Evolutionary conservation across 345 rosid genomes (phyloP).

Genomic region (Sonneratia alba): DNA sequence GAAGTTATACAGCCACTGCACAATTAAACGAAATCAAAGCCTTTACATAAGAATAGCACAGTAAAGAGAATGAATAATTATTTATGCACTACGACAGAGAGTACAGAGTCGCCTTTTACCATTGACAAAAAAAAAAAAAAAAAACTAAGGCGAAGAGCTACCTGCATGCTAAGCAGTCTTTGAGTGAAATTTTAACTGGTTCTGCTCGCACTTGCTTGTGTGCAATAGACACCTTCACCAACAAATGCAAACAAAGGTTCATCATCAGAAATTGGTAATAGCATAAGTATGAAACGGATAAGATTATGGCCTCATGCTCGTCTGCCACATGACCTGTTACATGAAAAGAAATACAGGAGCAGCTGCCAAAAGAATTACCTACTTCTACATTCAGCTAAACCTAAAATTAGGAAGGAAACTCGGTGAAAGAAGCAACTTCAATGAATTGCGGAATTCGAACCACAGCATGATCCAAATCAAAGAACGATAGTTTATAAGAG

Average conservation of each 20-base stretch:
- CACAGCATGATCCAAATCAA: background rate
- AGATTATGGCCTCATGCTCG: background rate
- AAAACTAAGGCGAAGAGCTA: slow-evolving; percentile 10
- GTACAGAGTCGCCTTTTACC: background rate
- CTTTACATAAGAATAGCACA: background rate
- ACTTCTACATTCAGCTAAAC: background rate
- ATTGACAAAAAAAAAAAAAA: no score
- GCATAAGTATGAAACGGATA: background rate
- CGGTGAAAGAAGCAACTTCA: background rate
- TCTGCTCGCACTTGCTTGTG: slow-evolving; percentile 31
- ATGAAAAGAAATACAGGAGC: background rate
- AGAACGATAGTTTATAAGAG: background rate
- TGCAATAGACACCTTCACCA: slow-evolving; percentile 39
- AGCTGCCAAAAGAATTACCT: background rate
- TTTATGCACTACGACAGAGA: background rate
- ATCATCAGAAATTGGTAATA: background rate
- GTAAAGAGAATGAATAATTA: background rate
- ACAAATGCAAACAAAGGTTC: background rate
- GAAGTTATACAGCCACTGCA: slow-evolving; percentile 92
- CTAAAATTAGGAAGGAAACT: background rate
- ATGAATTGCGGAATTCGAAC: background rate
- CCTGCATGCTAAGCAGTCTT: slow-evolving; percentile 99
- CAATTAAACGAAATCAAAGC: background rate
- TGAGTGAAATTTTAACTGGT: slow-evolving; percentile 85
- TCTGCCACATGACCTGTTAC: background rate